A percentile compares a stretch with the other conserved stretches of the same genome.
Evolutionary conservation across 2,329 filamentous ascomycete genomes (phyloP).

Genomic region (Cercospora canescens): DNA sequence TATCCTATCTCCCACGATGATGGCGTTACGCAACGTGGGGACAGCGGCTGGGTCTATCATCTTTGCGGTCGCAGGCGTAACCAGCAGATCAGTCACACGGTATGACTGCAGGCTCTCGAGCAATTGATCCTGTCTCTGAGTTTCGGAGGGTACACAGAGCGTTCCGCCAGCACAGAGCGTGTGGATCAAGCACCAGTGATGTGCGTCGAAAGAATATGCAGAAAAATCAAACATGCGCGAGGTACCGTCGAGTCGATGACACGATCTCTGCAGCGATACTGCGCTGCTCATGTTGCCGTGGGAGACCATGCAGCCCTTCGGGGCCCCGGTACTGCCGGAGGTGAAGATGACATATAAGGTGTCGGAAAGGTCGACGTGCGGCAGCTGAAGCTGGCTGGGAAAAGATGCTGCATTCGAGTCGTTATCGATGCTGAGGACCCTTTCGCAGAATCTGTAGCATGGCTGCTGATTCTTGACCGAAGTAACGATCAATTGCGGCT

Average conservation of each 20-base stretch:
- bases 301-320: slow-evolving; percentile 16
- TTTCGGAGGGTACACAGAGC: slow-evolving; percentile 25
- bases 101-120: slow-evolving; percentile 6
- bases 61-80: slow-evolving; percentile 12
- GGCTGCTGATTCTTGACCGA: not conserved
- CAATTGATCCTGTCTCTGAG: slow-evolving; percentile 18
- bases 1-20: slow-evolving; percentile 12
- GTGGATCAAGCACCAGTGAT: slow-evolving; percentile 3
- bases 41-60: slow-evolving; percentile 8
- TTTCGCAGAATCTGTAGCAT: not conserved
- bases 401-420: not conserved
- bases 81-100: not conserved
- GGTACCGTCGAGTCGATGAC: not conserved
- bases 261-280: not conserved
- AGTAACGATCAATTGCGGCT: slow-evolving; percentile 20
- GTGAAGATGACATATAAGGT: slow-evolving; percentile 20
- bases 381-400: not conserved
- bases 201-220: slow-evolving; percentile 27
- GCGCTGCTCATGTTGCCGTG: slow-evolving; percentile 13
- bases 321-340: slow-evolving; percentile 53
- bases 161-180: slow-evolving; percentile 21
- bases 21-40: slow-evolving; percentile 3
- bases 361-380: not conserved
- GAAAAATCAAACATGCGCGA: slow-evolving; percentile 26
- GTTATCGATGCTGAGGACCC: not conserved